Evolutionary conservation across 495 filamentous ascomycete species (phyloP).

Genomic region (Neurospora cerealis): DNA sequence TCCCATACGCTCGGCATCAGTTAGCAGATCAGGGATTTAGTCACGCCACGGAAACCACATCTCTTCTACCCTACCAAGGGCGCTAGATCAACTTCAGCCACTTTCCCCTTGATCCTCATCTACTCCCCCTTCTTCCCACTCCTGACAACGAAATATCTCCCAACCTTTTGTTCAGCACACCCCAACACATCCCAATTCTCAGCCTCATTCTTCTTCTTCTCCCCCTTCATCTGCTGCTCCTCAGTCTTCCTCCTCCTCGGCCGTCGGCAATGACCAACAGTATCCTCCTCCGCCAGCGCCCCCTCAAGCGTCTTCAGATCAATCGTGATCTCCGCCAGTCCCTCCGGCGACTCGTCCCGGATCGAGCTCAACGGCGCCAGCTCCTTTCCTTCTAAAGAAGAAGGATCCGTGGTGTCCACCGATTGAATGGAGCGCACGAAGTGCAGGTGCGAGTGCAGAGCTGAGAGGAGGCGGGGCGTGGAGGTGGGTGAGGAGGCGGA

Average conservation of each 20-base stretch:
- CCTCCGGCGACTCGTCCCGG: slow-evolving; percentile 61
- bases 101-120: neutral
- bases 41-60: neutral
- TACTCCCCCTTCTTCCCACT: slow-evolving; percentile 29
- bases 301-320: slow-evolving; percentile 26
- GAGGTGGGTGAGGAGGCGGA: slow-evolving; percentile 31
- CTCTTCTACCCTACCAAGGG: neutral
- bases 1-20: neutral
- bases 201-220: slow-evolving; percentile 15
- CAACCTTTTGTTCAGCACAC: slow-evolving; percentile 53
- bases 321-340: slow-evolving; percentile 33
- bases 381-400: neutral
- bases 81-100: neutral
- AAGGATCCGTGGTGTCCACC: slow-evolving; percentile 54
- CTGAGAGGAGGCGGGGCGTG: slow-evolving; percentile 55
- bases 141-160: slow-evolving; percentile 73
- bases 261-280: slow-evolving; percentile 32
- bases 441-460: slow-evolving; percentile 72
- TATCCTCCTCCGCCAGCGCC: slow-evolving; percentile 32
- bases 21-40: neutral
- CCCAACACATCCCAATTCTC: slow-evolving; percentile 63
- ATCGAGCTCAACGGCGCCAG: slow-evolving; percentile 67
- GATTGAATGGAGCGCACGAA: slow-evolving; percentile 77
- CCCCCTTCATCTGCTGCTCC: slow-evolving; percentile 1
- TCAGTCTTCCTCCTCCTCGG: slow-evolving; percentile 28